phyloP scores from a whole-genome alignment of 768 basidiomycete genomes.

The Tephrocybe sp. region DNA sequence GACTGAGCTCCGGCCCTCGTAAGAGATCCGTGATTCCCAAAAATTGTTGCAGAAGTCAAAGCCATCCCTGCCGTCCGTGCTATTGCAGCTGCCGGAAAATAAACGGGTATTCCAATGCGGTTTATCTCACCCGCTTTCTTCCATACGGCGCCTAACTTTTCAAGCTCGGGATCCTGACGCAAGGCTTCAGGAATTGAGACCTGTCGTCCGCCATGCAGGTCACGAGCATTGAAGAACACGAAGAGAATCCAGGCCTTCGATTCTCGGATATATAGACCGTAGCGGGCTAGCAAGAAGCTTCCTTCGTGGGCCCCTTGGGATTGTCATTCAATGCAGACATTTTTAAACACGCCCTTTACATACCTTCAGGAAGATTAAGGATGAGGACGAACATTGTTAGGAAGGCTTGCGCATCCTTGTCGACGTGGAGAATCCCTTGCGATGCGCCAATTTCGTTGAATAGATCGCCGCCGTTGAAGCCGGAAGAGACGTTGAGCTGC shows the following conservation, averaged over 20 bases:
- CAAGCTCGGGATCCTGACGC: background rate
- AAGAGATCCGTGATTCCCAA: background rate
- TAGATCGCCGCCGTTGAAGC: background rate
- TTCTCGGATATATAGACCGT: slow-evolving; percentile 1
- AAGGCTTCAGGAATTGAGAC: background rate
- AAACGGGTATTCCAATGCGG: background rate
- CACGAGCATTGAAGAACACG: background rate
- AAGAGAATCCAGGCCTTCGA: background rate
- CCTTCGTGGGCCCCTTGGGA: background rate
- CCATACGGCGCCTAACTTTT: background rate
- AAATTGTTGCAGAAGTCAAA: background rate
- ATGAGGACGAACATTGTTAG: background rate
- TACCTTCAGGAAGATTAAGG: background rate
- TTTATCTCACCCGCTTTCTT: background rate
- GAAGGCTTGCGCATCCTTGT: background rate
- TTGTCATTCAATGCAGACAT: background rate
- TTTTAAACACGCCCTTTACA: background rate
- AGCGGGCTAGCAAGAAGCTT: background rate
- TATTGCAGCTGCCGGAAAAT: background rate
- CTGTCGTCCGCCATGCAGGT: background rate
- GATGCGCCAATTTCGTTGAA: background rate
- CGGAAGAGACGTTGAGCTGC: slow-evolving; percentile 1
- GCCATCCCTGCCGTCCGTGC: background rate
- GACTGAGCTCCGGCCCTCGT: too few relatives aligned
- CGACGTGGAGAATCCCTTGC: background rate